Conservation (phyloP, 192 early-diverging fungal species). For the Anaeromyces robustus region DNA sequence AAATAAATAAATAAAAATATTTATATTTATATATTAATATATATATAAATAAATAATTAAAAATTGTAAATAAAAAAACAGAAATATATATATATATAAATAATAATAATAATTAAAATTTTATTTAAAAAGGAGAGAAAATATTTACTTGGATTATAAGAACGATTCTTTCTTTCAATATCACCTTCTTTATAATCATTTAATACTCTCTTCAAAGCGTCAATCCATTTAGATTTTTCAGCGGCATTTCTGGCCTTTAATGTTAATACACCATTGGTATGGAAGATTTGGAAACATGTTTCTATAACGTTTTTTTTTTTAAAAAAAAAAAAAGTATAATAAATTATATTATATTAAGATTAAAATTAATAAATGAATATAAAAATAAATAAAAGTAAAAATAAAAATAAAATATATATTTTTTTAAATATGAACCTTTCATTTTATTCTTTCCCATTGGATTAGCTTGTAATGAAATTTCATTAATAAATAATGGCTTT, state of each 20-base stretch:
- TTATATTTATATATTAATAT: too few relatives aligned
- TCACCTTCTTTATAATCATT: background rate
- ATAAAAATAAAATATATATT: too few relatives aligned
- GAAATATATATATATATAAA: too few relatives aligned
- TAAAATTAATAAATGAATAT: slow-evolving; percentile 9
- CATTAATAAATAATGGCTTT: background rate
- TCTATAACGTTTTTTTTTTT: slow-evolving; percentile 24
- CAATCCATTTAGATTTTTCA: slow-evolving; percentile 45
- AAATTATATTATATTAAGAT: slow-evolving; percentile 14
- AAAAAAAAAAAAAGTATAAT: slow-evolving; percentile 13
- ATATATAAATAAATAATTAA: too few relatives aligned
- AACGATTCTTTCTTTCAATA: background rate
- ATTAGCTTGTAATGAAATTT: background rate
- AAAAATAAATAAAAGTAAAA: background rate
- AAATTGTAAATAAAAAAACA: too few relatives aligned
- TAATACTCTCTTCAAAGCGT: background rate
- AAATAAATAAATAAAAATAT: too few relatives aligned
- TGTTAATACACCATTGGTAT: slow-evolving; percentile 29
- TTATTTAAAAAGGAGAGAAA: too few relatives aligned
- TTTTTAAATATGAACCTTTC: background rate
- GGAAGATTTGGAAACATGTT: slow-evolving; percentile 41
- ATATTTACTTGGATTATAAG: background rate
- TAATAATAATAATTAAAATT: too few relatives aligned
- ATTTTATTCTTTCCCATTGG: background rate
- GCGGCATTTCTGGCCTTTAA: slow-evolving; percentile 26